These are phyloP conservation scores for Aspergillus texensis DNA, from an alignment of 2,329 filamentous ascomycete genomes.

Conservation along the genomic window DNA sequence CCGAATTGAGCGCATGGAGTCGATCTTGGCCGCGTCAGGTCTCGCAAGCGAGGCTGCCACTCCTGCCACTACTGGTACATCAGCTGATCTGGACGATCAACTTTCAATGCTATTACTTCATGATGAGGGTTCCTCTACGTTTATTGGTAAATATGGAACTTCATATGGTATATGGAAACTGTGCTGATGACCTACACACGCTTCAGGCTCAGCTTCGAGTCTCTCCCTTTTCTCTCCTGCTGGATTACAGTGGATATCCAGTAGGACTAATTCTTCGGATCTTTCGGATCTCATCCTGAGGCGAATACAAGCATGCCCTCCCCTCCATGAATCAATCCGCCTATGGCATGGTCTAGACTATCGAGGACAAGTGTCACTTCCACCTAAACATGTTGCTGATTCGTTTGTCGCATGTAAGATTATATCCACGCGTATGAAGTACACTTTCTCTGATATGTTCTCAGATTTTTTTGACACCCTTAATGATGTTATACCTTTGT, in stretches of 20 bases:
- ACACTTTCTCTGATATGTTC: not conserved
- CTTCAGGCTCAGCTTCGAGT: not conserved
- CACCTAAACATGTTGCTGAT: not conserved
- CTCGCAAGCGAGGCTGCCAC: not conserved
- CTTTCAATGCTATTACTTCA: not conserved
- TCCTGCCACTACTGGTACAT: not conserved
- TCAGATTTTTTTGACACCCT: not conserved
- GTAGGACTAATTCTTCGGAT: not conserved
- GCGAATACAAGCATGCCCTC: not conserved
- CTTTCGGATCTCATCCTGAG: not conserved
- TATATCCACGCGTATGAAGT: not conserved
- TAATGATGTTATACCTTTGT: not conserved
- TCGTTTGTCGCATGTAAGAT: not conserved
- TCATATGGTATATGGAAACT: not conserved
- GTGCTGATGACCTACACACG: not conserved
- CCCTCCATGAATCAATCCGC: not conserved
- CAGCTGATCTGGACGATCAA: slow-evolving; percentile 1
- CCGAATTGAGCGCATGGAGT: slow-evolving; percentile 3
- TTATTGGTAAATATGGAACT: not conserved
- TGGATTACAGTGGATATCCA: slow-evolving; percentile 1
- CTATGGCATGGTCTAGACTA: not conserved
- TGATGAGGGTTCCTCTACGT: slow-evolving; percentile 1
- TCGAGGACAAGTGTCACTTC: not conserved
- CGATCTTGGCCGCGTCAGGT: not conserved
- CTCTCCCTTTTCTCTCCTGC: slow-evolving; percentile 1